These are phyloP conservation scores for Aureobasidium sp. DNA, from an alignment of 2,329 filamentous ascomycete species.

Conservation along the genomic window DNA sequence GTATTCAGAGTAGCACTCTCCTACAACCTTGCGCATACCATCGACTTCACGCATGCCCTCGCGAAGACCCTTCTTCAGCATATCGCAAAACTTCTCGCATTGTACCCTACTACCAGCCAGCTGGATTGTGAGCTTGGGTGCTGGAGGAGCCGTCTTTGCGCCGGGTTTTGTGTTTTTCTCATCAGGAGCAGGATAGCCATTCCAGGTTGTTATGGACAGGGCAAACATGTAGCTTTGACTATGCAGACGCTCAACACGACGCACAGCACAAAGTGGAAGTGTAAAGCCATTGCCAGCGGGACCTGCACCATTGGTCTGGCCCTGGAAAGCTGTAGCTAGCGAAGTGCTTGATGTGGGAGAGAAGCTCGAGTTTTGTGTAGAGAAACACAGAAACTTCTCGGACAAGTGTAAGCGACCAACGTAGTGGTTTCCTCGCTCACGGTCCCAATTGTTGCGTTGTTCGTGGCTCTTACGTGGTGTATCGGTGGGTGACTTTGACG, in stretches of 20 bases:
- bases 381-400: slow-evolving; percentile 97
- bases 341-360: slow-evolving; percentile 80
- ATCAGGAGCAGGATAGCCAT: slow-evolving; percentile 67
- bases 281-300: slow-evolving; percentile 97
- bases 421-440: slow-evolving; percentile 75
- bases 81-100: slow-evolving; percentile 97
- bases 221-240: slow-evolving; percentile 95
- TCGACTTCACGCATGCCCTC: slow-evolving; percentile 90
- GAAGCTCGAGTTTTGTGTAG: slow-evolving; percentile 92
- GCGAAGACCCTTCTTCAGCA: slow-evolving; percentile 88
- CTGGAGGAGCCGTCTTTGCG: slow-evolving; percentile 57
- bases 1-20: slow-evolving; percentile 94
- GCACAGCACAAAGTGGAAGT: slow-evolving; percentile 90
- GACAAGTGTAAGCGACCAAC: slow-evolving; percentile 93
- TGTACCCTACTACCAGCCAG: slow-evolving; percentile 88
- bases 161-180: slow-evolving; percentile 41
- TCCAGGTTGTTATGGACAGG: slow-evolving; percentile 96
- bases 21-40: slow-evolving; percentile 81
- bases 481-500: slow-evolving; percentile 28
- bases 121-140: slow-evolving; percentile 92
- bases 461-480: slow-evolving; percentile 46
- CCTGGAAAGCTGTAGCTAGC: slow-evolving; percentile 86
- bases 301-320: slow-evolving; percentile 92
- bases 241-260: slow-evolving; percentile 91
- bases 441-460: slow-evolving; percentile 69